A percentile compares a stretch with the other conserved stretches of the same genome.
Conservation (phyloP, 1,284 basidiomycete genomes). For the Marasmius oreades region DNA sequence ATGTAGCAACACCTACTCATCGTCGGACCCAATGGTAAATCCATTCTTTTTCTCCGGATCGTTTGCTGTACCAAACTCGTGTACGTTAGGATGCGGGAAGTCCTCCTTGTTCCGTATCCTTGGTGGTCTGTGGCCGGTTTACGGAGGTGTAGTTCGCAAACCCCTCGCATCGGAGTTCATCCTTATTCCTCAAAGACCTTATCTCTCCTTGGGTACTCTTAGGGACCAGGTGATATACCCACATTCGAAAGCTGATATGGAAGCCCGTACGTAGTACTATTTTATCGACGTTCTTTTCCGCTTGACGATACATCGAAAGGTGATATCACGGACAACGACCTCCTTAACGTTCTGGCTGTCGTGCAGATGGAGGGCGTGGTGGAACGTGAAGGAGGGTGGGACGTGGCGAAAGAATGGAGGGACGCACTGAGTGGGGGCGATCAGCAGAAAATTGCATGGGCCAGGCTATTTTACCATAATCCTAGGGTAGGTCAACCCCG, state of each 20-base stretch:
- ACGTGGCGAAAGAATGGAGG: constrained; percentile 85
- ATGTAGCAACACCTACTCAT: constrained; percentile 84
- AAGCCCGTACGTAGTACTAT: constrained; percentile 48
- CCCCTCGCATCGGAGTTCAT: constrained; percentile 89
- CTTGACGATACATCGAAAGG: constrained; percentile 32
- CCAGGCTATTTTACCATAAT: constrained; percentile 91
- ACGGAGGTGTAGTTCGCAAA: constrained; percentile 92
- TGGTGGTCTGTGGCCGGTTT: constrained; percentile 96
- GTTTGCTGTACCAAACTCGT: constrained; percentile 1
- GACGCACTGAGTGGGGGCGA: constrained; percentile 89
- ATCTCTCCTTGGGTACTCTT: constrained; percentile 89
- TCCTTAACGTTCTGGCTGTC: constrained; percentile 70
- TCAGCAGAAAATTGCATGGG: constrained; percentile 95
- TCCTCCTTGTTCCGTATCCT: constrained; percentile 92
- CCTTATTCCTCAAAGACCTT: constrained; percentile 94
- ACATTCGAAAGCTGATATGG: constrained; percentile 78
- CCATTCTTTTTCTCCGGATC: constrained; percentile 8
- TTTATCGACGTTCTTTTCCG: neutral
- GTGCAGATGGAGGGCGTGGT: constrained; percentile 90
- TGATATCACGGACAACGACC: constrained; percentile 73
- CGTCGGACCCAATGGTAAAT: constrained; percentile 84
- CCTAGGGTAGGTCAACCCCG: constrained; percentile 65
- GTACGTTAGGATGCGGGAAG: constrained; percentile 71
- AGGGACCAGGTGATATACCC: constrained; percentile 92
- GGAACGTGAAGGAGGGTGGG: constrained; percentile 97